Conservation (phyloP, 1,139 yeast genomes). For the Blastobotrys petasosporus region DNA sequence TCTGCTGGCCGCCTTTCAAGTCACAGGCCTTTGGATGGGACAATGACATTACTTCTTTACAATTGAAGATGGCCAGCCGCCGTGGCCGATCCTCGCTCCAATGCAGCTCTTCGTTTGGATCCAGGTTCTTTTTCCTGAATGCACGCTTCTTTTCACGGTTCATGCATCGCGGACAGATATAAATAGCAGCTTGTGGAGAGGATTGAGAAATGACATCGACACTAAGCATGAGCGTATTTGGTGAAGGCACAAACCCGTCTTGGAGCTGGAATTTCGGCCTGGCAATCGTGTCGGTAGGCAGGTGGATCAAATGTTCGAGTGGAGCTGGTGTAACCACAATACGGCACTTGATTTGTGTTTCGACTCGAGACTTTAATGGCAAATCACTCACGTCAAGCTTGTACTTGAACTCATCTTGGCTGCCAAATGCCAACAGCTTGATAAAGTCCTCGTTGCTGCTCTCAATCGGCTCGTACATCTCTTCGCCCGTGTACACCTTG, state of each 20-base stretch:
- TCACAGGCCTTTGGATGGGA: conserved; percentile 37
- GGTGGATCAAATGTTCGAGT: conserved; percentile 62
- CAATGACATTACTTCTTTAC: conserved; percentile 77
- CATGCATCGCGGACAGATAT: conserved; percentile 81
- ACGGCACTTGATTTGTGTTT: conserved; percentile 82
- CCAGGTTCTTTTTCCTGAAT: conserved; percentile 65
- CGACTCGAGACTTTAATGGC: conserved; percentile 82
- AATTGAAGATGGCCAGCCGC: conserved; percentile 82
- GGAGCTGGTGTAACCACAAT: conserved; percentile 74
- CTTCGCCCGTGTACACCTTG: conserved; percentile 8
- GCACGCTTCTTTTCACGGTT: conserved; percentile 92
- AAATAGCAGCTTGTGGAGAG: conserved; percentile 47
- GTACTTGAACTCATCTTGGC: conserved; percentile 40
- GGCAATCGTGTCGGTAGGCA: conserved; percentile 83
- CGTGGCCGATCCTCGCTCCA: conserved; percentile 71
- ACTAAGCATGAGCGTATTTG: conserved; percentile 30
- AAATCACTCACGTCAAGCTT: conserved; percentile 52
- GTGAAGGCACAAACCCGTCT: conserved; percentile 35
- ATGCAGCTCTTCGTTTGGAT: conserved; percentile 60
- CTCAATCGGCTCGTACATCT: neutral
- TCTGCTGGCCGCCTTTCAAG: conserved; percentile 17
- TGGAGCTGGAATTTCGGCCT: conserved; percentile 67
- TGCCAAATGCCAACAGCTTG: conserved; percentile 3
- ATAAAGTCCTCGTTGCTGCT: conserved; percentile 12
- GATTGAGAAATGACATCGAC: conserved; percentile 38